These are phyloP conservation scores for Microbotryum scabiosae DNA, from an alignment of 1,284 basidiomycete genomes.

Conservation along the genomic window DNA sequence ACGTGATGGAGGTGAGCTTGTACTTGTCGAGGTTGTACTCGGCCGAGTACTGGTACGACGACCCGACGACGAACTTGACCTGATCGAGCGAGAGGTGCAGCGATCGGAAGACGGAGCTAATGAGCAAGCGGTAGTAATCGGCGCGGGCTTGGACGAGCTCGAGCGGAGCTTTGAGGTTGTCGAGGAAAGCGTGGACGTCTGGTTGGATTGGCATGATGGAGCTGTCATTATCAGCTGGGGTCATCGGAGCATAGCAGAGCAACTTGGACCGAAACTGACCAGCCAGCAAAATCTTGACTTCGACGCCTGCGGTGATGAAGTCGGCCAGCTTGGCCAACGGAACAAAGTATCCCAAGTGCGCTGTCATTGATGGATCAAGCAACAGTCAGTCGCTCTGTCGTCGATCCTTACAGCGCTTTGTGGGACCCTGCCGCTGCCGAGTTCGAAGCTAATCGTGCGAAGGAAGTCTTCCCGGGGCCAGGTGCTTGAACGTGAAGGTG, in stretches of 20 bases:
- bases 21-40: slow-evolving; percentile 96
- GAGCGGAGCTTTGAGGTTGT: slow-evolving; percentile 95
- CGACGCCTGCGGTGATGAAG: slow-evolving; percentile 81
- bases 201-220: background rate
- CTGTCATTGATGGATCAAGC: slow-evolving; percentile 43
- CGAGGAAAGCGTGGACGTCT: slow-evolving; percentile 97
- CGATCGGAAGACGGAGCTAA: slow-evolving; percentile 73
- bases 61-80: slow-evolving; percentile 78
- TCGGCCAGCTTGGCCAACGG: slow-evolving; percentile 83
- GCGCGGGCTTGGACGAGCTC: slow-evolving; percentile 83
- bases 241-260: background rate
- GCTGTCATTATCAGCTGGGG: background rate
- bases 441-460: background rate
- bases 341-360: slow-evolving; percentile 96
- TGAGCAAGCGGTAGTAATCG: slow-evolving; percentile 78
- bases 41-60: slow-evolving; percentile 79
- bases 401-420: background rate
- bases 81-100: slow-evolving; percentile 84
- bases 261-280: slow-evolving; percentile 46
- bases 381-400: background rate
- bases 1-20: slow-evolving; percentile 76
- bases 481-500: background rate
- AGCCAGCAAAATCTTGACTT: slow-evolving; percentile 83
- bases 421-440: no score
- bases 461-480: background rate